Base-by-base conservation (phyloP, 192 early-diverging fungal species). In the Martensiomyces pterosporus region DNA sequence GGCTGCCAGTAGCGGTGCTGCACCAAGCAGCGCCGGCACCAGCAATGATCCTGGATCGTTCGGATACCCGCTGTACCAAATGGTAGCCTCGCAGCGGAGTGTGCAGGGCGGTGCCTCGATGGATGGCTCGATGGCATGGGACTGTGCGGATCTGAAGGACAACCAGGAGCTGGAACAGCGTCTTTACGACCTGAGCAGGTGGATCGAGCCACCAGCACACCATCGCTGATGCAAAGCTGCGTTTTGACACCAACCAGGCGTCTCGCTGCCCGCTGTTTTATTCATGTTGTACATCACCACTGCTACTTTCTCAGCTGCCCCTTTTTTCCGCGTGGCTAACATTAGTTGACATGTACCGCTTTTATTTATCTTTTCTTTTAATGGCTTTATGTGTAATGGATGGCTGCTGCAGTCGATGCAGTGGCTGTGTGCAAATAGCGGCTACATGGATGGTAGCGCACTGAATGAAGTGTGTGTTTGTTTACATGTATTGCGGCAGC, bases 121-220 rank as follows among this genome's bases (percentile, higher is more conserved):
- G 50, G 58, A 66, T 44, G 53, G 52, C 14, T 66, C 70, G 19
- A 66, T 74, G 58, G 70, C 64, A 39, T 58, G 54, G 70, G 70
- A 74, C 23, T 65, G 63, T 24, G 55, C 59, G 7, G 70, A 74
- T 22, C 50, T 66, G 24, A 74, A 74, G 39, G 70, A 74, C 47
- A 74, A 74, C 48, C 70, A 74, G 39, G 70, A 74, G 57, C 55
- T 74, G 9, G 70, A 74, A 43, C 70, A 74, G 63, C 57, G 61
- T 12, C 55, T 74, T 21, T 74, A 66, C 17, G 56, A 64, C 58
- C 59, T 74, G 22, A 74, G 70, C 63, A 74, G 62, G 43, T 74
- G 70, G 70, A 43, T 74, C n/a, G 70, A 74, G 52, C 63, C 57
- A 18, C 15, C 39, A 14, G 4, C 42, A 41, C 21, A 19, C 47